phyloP scores from a whole-genome alignment of 1,139 yeast species.

The Yamadazyma oceani region DNA sequence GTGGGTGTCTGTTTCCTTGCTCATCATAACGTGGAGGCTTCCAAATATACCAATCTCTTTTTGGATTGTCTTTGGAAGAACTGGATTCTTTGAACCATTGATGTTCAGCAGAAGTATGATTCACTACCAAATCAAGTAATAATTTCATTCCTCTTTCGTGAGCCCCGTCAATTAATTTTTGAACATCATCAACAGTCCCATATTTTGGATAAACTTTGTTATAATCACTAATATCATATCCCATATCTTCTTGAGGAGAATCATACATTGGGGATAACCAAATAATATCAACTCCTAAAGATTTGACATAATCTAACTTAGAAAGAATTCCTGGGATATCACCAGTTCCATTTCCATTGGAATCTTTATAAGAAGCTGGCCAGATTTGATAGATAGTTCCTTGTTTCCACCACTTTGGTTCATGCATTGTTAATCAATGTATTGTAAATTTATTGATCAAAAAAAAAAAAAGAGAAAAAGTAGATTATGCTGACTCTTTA shows the following conservation, averaged over 20 bases:
- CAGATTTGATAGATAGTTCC: constrained; percentile 57
- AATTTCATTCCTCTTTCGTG: constrained; percentile 53
- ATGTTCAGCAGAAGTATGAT: constrained; percentile 58
- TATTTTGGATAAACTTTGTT: constrained; percentile 50
- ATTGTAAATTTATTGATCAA: neutral
- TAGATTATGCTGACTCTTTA: neutral
- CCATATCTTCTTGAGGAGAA: constrained; percentile 64
- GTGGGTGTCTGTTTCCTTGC: constrained; percentile 51
- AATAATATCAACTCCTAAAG: constrained; percentile 51
- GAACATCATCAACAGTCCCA: constrained; percentile 55
- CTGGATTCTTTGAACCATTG: constrained; percentile 59
- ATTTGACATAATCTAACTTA: constrained; percentile 51
- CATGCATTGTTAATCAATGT: constrained; percentile 2
- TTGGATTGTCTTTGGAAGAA: constrained; percentile 49
- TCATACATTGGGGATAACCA: constrained; percentile 63
- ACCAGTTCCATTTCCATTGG: constrained; percentile 59
- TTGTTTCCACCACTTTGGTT: constrained; percentile 54
- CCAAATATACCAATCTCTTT: constrained; percentile 67
- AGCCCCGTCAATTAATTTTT: constrained; percentile 44
- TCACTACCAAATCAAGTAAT: constrained; percentile 56
- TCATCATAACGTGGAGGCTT: constrained; percentile 46
- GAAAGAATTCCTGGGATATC: constrained; percentile 55
- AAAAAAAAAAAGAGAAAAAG: neutral
- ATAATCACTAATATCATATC: constrained; percentile 59
- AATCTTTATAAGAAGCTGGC: constrained; percentile 59